These are phyloP conservation scores for Zymoseptoria tritici DNA, from an alignment of 2,329 filamentous ascomycete species.

Conservation along the genomic window DNA sequence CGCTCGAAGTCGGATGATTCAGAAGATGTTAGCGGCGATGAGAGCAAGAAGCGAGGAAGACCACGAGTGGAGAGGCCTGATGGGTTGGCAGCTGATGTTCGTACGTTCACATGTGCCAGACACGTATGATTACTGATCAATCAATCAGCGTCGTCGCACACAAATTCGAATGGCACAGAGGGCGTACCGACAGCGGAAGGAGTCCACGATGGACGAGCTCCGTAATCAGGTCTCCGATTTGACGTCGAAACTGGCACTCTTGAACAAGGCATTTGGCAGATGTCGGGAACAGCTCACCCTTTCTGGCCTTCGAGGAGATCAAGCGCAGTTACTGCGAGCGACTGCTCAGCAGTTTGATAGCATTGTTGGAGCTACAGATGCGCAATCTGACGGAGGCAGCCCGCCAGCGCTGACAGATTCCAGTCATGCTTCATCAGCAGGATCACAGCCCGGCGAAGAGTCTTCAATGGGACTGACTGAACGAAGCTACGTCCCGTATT, in stretches of 20 bases:
- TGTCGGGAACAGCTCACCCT: constrained; percentile 16
- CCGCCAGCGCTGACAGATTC: background rate
- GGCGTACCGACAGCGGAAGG: constrained; percentile 78
- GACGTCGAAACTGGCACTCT: constrained; percentile 62
- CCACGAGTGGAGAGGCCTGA: constrained; percentile 70
- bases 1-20: constrained; percentile 10
- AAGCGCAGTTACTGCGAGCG: constrained; percentile 18
- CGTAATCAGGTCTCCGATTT: constrained; percentile 63
- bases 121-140: constrained; percentile 8
- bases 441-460: background rate
- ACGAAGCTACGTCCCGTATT: constrained; percentile 20
- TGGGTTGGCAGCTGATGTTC: constrained; percentile 69
- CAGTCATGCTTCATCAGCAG: background rate
- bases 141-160: constrained; percentile 62
- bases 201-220: constrained; percentile 67
- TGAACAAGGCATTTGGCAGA: constrained; percentile 62
- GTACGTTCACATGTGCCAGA: too few relatives aligned
- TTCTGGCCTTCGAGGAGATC: constrained; percentile 13
- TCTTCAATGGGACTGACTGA: constrained; percentile 1
- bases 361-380: background rate
- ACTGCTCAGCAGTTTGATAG: constrained; percentile 5
- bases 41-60: constrained; percentile 56
- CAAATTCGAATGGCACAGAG: constrained; percentile 83
- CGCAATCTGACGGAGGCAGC: constrained; percentile 15
- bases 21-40: constrained; percentile 19